Base-by-base conservation (phyloP, 768 basidiomycete species). In the Russula dissimulans region DNA sequence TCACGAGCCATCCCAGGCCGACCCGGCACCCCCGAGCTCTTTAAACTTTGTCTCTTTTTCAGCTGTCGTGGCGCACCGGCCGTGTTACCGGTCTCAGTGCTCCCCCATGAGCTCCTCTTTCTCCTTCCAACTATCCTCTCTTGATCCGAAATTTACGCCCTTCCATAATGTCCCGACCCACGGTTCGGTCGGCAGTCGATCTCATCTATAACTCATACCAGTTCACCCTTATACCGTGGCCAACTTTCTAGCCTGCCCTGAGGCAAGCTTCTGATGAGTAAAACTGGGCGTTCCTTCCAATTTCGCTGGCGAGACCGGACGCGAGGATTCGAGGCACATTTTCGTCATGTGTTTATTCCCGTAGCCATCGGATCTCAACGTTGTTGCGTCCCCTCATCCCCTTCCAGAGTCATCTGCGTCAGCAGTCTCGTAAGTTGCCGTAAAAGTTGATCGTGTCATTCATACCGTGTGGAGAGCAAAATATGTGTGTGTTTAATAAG, bases 71-170 rank as follows among this genome's bases (percentile, higher is more conserved):
- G 51, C 51, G 51, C 15, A 15, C 10, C 5, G 26, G 29, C 51
- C 51, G 5, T 29, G 8, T 18, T 31, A 4, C 36, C 34, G 38
- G 46, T 46, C 44, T 48, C 56, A 48, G 12, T 38, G 31, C 8
- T 26, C n/a, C 29, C 26, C 36, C 8, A 15, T n/a, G n/a, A n/a
- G 22, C 22, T 26, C 22, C 22, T 26, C 22, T 26, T 26, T 26
- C 22, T 26, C 22, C 22, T 26, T 26, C 22, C 22, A 1, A 26
- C 22, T 26, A 26, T 26, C 22, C 2, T 26, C 36, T 38, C 5
- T 32, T 57, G 56, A 49, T 57, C 56, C 56, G 56, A 57, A 51
- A 48, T 22, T 51, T 57, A 26, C 56, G 56, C 56, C 56, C 43
- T 50, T 5, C 56, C 32, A 9, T n/a, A 45, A 34, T 18, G n/a